Evolutionary conservation across 2,329 filamentous ascomycete genomes (phyloP).

Genomic region (Cladophialophora carrionii): DNA sequence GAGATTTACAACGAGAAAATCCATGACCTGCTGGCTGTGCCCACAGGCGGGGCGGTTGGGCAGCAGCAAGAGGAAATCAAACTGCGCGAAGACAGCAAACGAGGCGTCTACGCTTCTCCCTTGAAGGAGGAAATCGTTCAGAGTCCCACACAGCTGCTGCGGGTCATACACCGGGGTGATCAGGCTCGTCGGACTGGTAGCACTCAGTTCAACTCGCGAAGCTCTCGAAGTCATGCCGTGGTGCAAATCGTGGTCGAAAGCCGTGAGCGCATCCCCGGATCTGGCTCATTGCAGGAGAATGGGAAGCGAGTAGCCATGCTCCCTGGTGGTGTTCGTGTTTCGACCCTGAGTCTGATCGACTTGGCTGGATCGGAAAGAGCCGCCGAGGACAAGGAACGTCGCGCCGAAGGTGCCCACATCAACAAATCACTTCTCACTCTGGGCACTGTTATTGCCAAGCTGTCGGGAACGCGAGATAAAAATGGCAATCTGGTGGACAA

Average conservation of each 20-base stretch:
- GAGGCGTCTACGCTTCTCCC: constrained; percentile 93
- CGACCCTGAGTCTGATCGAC: constrained; percentile 93
- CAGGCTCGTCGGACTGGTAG: constrained; percentile 86
- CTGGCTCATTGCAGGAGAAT: constrained; percentile 55
- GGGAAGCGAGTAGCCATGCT: constrained; percentile 68
- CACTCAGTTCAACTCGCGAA: constrained; percentile 95
- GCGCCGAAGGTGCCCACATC: constrained; percentile 94
- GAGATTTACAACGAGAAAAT: constrained; percentile 99
- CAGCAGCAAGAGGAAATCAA: constrained; percentile 84
- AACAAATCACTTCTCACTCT: constrained; percentile 96
- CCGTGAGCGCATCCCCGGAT: constrained; percentile 74
- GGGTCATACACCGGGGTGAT: constrained; percentile 93
- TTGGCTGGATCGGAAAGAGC: constrained; percentile 94
- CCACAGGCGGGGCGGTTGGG: constrained; percentile 62
- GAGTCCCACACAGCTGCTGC: constrained; percentile 89
- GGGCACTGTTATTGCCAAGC: constrained; percentile 88
- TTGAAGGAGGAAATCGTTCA: constrained; percentile 98
- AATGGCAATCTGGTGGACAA: constrained; percentile 72
- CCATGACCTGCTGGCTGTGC: constrained; percentile 83
- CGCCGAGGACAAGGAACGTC: constrained; percentile 89
- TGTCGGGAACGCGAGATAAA: constrained; percentile 89
- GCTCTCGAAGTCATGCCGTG: constrained; percentile 95
- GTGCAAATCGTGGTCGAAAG: constrained; percentile 99
- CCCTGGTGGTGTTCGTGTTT: constrained; percentile 91
- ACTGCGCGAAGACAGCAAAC: constrained; percentile 90